A percentile compares a stretch with the other conserved stretches of the same genome.
phyloP scores from a whole-genome alignment of 2,329 filamentous ascomycete species.

The Neoascochyta sp. region DNA sequence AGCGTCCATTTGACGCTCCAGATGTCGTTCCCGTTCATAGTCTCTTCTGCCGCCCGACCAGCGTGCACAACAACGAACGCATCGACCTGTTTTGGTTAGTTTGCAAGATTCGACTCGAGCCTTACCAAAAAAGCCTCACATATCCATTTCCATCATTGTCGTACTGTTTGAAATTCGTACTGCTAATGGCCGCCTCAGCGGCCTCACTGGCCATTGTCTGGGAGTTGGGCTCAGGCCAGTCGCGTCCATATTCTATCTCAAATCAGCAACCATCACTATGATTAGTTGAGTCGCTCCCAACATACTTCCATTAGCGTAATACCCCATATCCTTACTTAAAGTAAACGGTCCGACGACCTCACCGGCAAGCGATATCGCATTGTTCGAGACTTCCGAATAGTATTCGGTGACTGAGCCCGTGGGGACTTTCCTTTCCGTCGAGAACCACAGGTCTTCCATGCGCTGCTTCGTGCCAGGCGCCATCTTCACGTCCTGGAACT shows the following conservation, averaged over 20 bases:
- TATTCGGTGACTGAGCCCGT: constrained; percentile 24
- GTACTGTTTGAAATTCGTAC: constrained; percentile 14
- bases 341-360: constrained; percentile 23
- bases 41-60: constrained; percentile 16
- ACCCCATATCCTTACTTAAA: constrained; percentile 11
- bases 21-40: constrained; percentile 13
- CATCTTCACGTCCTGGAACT: constrained; percentile 22
- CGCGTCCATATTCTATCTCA: constrained; percentile 7
- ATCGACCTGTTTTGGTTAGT: constrained; percentile 15
- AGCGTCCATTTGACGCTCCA: constrained; percentile 26
- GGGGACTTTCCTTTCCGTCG: constrained; percentile 13
- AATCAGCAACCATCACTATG: background rate
- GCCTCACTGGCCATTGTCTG: constrained; percentile 20
- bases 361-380: constrained; percentile 15
- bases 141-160: constrained; percentile 23
- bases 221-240: constrained; percentile 14
- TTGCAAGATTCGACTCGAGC: no score
- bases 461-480: constrained; percentile 10
- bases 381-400: constrained; percentile 18
- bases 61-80: constrained; percentile 25
- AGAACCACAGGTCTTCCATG: constrained; percentile 23
- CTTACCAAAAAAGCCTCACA: constrained; percentile 6
- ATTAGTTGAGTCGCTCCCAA: background rate
- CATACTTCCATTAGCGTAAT: constrained; percentile 20
- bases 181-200: constrained; percentile 7